Evolutionary conservation across 2,329 filamentous ascomycete species (phyloP), one percentile per base, ranked within the genome.

Genomic region (Penicillium expansum): DNA sequence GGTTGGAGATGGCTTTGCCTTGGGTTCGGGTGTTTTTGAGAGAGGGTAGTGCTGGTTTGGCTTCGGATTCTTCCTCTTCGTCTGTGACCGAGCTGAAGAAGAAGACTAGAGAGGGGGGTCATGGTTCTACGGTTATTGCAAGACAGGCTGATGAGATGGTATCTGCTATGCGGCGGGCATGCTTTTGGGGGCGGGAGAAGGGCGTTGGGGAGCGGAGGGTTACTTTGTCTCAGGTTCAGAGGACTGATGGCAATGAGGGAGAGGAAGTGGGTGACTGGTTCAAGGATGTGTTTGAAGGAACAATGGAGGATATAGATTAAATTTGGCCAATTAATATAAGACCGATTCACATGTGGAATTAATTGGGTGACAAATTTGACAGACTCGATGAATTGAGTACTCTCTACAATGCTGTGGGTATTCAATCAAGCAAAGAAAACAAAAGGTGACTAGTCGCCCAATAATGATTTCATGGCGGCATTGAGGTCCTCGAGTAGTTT

Each of bases 121-220:
- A 7, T 2, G 63, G 56, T 10, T 48, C 58, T 32, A 72, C 69
- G 0, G 66, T 79, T 11, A 64, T 77, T 43, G 68, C 65, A 1
- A 62, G 60, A 0, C 77, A 79, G 59, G 72, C 71, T 6, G 62
- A 65, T 24, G 76, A 79, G 51, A 74, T 79, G 70, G 73, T 73
- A 1, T 70, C 74, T 38, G 59, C 73, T 10, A 73, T 79, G 74
- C 74, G 69, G 5, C 63, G 71, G 30, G 76, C 76, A 4, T 79
- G 77, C 61, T 78, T 79, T 57, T 77, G 71, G 67, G 76, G 74
- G 0, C 67, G 71, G 6, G 75, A 76, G 57, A 75, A 71, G 44
- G 72, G 74, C 0, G 67, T 74, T 54, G 74, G 67, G 1, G 71
- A 77, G 59, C 62, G 70, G 20, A 70, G 67, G 33, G 76, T 77